phyloP scores from a whole-genome alignment of 805 yeast genomes.

The Ogataea siamensis region DNA sequence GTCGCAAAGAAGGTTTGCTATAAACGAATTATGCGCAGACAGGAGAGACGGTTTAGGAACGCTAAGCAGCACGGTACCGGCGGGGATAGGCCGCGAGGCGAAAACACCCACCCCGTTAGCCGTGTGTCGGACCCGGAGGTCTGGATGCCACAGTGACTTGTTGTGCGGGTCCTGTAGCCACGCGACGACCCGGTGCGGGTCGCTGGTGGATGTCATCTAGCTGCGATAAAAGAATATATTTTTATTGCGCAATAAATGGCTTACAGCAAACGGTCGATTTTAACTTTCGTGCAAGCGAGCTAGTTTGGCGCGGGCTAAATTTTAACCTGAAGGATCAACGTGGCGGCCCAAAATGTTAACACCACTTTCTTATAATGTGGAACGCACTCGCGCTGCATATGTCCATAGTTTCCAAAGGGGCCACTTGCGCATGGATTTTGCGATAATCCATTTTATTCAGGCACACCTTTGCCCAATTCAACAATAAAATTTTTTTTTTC shows the following conservation, averaged over 20 bases:
- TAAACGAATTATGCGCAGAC: slow-evolving; percentile 55
- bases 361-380: too few species aligned
- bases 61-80: slow-evolving; percentile 42
- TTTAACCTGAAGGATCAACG: background rate
- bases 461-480: background rate
- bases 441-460: background rate
- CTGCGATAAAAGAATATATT: background rate
- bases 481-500: background rate
- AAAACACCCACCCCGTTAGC: slow-evolving; percentile 77
- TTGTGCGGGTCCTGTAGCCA: slow-evolving; percentile 53
- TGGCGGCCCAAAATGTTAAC: background rate
- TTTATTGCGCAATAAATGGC: background rate
- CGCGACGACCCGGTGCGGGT: slow-evolving; percentile 32
- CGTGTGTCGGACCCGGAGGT: slow-evolving; percentile 45
- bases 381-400: background rate
- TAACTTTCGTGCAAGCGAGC: background rate
- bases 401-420: slow-evolving; percentile 1
- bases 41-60: slow-evolving; percentile 61
- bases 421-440: background rate
- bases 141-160: slow-evolving; percentile 54
- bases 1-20: slow-evolving; percentile 68
- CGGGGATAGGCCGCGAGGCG: slow-evolving; percentile 42
- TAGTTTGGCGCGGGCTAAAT: background rate
- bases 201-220: slow-evolving; percentile 33
- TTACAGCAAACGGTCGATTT: background rate